phyloP scores from a whole-genome alignment of 108 stramenopile species.

The Nitzschia sp. region DNA sequence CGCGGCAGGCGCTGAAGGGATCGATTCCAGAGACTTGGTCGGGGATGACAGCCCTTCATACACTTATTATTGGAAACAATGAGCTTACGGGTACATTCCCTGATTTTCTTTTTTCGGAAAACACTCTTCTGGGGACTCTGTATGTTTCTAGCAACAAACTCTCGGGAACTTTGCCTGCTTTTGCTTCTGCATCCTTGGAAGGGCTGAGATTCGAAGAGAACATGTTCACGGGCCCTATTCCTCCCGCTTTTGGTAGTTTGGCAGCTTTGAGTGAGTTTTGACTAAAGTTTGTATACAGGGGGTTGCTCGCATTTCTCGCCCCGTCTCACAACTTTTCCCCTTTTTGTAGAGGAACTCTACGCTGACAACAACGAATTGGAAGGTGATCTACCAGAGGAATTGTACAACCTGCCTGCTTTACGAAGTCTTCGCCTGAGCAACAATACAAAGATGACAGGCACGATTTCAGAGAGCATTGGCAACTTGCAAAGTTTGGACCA shows the following conservation, averaged over 20 bases:
- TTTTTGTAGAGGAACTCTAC: conserved; percentile 32
- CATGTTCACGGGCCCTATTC: conserved; percentile 55
- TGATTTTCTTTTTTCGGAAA: conserved; percentile 11
- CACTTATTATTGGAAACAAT: conserved; percentile 14
- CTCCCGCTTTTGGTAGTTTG: conserved; percentile 42
- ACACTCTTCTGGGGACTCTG: conserved; percentile 10
- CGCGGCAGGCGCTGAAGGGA: conserved; percentile 15
- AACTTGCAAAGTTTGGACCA: background rate
- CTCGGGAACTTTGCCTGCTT: background rate
- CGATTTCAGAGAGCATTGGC: conserved; percentile 16
- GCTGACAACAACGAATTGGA: conserved; percentile 54
- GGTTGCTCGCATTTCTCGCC: no score
- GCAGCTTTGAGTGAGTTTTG: background rate
- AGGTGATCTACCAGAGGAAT: conserved; percentile 53
- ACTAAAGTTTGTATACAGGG: background rate
- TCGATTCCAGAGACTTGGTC: conserved; percentile 29
- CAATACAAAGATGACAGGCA: conserved; percentile 11
- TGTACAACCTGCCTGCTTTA: conserved; percentile 7
- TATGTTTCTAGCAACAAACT: conserved; percentile 16
- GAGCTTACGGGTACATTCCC: conserved; percentile 25
- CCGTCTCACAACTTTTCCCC: background rate
- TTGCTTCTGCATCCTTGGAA: background rate
- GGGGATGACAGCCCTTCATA: conserved; percentile 8
- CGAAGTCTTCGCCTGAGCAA: conserved; percentile 2
- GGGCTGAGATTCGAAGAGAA: conserved; percentile 58